Conservation (phyloP, 2,329 filamentous ascomycete species). For the Dactylellina leptospora region DNA sequence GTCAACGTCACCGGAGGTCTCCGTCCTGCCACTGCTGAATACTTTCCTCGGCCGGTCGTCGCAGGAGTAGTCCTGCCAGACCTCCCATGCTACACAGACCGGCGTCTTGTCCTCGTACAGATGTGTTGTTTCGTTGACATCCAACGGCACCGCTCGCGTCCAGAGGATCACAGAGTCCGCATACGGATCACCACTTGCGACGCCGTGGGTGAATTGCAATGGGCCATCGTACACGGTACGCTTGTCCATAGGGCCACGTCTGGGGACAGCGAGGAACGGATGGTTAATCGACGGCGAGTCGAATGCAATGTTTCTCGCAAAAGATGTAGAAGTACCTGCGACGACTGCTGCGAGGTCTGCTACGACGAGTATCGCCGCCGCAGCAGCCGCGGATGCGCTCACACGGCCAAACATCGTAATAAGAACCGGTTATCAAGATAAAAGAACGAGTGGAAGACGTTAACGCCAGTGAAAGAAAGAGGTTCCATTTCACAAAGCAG, state of each 20-base stretch:
- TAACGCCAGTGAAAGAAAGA: constrained; percentile 24
- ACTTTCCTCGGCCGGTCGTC: constrained; percentile 59
- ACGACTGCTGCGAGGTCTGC: constrained; percentile 28
- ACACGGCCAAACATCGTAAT: constrained; percentile 44
- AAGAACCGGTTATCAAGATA: constrained; percentile 7
- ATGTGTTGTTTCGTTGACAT: constrained; percentile 60
- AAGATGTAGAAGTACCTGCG: constrained; percentile 55
- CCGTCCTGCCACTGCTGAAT: constrained; percentile 69
- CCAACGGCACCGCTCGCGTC: constrained; percentile 61
- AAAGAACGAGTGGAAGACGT: constrained; percentile 15
- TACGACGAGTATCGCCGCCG: constrained; percentile 26
- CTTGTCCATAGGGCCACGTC: constrained; percentile 62
- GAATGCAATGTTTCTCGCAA: constrained; percentile 71
- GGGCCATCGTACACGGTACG: constrained; percentile 42
- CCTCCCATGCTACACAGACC: constrained; percentile 73
- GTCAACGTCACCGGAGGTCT: constrained; percentile 77
- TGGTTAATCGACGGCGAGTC: constrained; percentile 73
- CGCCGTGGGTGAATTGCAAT: constrained; percentile 43
- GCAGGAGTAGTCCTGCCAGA: constrained; percentile 65
- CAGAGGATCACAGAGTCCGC: constrained; percentile 69
- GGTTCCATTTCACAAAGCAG: constrained; percentile 15
- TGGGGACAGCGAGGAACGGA: constrained; percentile 70
- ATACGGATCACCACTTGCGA: constrained; percentile 64
- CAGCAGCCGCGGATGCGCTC: constrained; percentile 6
- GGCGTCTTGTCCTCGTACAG: constrained; percentile 67